Evolutionary conservation across 805 yeast species (phyloP).

Genomic region (Starmerella apicola): DNA sequence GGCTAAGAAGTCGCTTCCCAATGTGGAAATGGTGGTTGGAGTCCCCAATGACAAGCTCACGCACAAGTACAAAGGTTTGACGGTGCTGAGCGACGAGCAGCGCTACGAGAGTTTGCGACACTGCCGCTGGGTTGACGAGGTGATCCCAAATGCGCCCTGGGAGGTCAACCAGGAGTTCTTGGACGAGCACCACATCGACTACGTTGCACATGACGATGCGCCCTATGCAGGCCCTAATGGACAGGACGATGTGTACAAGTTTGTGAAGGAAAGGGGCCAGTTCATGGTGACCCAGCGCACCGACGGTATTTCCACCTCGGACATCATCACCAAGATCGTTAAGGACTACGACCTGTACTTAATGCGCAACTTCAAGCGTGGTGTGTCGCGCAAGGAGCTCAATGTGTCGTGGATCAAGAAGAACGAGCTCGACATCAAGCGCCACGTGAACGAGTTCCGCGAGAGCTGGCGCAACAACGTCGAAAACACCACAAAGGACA

Average conservation of each 20-base stretch:
- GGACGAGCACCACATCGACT: constrained; percentile 70
- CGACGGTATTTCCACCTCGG: constrained; percentile 91
- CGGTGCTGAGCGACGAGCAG: constrained; percentile 79
- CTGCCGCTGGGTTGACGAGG: constrained; percentile 97
- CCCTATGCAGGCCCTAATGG: constrained; percentile 80
- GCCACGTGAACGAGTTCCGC: constrained; percentile 78
- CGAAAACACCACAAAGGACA: constrained; percentile 61
- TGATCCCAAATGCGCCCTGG: constrained; percentile 92
- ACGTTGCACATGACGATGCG: constrained; percentile 94
- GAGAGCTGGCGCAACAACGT: constrained; percentile 66
- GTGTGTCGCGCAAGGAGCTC: constrained; percentile 90
- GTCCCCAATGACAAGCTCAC: constrained; percentile 84
- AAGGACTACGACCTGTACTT: constrained; percentile 92
- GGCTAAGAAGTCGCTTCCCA: constrained; percentile 81
- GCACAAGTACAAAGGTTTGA: constrained; percentile 83
- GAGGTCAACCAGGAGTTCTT: constrained; percentile 74
- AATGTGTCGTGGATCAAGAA: constrained; percentile 96
- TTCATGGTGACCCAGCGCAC: constrained; percentile 92
- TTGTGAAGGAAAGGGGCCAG: constrained; percentile 81
- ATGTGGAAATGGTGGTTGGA: constrained; percentile 78
- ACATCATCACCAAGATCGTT: constrained; percentile 87
- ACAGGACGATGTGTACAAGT: constrained; percentile 81
- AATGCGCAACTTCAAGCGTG: constrained; percentile 94
- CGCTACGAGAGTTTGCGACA: constrained; percentile 84
- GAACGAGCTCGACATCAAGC: constrained; percentile 86